Evolutionary conservation across 176 grass and related monocot genomes (phyloP), one percentile per base, ranked within the genome.

Genomic region (Rhynchospora tenuis): DNA sequence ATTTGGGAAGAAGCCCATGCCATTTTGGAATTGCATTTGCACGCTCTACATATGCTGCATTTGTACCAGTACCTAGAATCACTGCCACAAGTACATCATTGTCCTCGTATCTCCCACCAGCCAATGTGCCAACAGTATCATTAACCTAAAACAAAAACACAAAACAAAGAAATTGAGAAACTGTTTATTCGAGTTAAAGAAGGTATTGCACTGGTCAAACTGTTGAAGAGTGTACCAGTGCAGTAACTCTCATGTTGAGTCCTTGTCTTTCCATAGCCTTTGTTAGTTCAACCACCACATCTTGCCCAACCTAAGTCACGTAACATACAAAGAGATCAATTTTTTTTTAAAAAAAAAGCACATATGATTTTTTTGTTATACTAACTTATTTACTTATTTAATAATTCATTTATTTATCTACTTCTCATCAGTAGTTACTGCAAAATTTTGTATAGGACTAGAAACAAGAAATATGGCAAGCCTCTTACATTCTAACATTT

Each of bases 31-130:
- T 97, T 19, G 87, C 84, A 78, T 90, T 62, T 4, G 86, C 87
- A 64, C 68, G 77, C 31, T 97, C 94, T n/a, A 97, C 81, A 31
- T 91, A 97, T 79, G 94, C 89, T 77, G 89, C 94, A 97, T 97
- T 97, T 61, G 89, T 90, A 83, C 89, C 87, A 47, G 94, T 97
- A 12, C 94, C 94, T 48, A 97, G 51, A 88, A 97, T 93, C 17
- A 97, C 89, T 59, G 87, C 94, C 79, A 74, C 91, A 69, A 88
- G 15, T 42, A 60, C 86, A 83, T 93, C 94, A 83, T 81, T 89
- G 66, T 97, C 91, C 52, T 88, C 78, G 62, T 97, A 97, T 81
- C 86, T 97, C 20, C 78, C 78, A 22, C 78, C 78, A 7, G 78
- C 78, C 78, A 81, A 43, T 24, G 78, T 81, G 24, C 78, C 78